Evolutionary conservation across 2,329 filamentous ascomycete genomes (phyloP), one percentile per base, ranked within the genome.

Genomic region (Lecanosticta acicola): DNA sequence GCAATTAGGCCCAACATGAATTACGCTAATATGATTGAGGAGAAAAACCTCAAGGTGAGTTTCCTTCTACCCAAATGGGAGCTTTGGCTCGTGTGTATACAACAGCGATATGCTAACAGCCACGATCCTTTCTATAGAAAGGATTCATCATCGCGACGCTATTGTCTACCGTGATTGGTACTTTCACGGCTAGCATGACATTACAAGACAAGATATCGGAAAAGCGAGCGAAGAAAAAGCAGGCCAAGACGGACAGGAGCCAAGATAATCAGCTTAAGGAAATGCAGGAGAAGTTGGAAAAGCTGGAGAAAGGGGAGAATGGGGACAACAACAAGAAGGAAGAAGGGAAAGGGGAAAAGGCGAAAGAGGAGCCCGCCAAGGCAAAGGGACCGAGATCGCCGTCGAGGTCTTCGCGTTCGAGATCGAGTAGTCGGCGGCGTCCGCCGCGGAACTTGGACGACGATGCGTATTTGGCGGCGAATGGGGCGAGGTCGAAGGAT

Each of bases 91-190:
- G 24, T 29, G 11, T 29, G n/a, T n/a, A n/a, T n/a, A n/a, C n/a
- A n/a, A n/a, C n/a, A 29, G 7, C 24, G 24, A 29, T 29, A 16
- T 18, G 13, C 33, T 9, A 37, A 37, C 20, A 2, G 17, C 21
- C 24, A 20, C 33, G 14, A 24, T 16, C 2, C 3, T 39, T 8
- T 19, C 11, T 13, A 10, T 32, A 56, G 54, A 70, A 70, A 68
- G 68, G 66, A 17, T 71, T 71, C 61, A 71, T 71, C 29, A 62
- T 71, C 46, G 69, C 69, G 14, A 71, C 68, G 11, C 54, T 71
- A 10, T 66, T 68, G 20, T 68, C 66, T 2, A 71, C 69, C n/a
- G 60, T 71, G 11, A 62, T 71, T 43, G 68, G 68, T 36, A 71
- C 68, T 13, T 70, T 71, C 52, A 68, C 66, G 2, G 66, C 68